phyloP scores from a whole-genome alignment of 805 yeast genomes.

The Wickerhamiella occidentalis region DNA sequence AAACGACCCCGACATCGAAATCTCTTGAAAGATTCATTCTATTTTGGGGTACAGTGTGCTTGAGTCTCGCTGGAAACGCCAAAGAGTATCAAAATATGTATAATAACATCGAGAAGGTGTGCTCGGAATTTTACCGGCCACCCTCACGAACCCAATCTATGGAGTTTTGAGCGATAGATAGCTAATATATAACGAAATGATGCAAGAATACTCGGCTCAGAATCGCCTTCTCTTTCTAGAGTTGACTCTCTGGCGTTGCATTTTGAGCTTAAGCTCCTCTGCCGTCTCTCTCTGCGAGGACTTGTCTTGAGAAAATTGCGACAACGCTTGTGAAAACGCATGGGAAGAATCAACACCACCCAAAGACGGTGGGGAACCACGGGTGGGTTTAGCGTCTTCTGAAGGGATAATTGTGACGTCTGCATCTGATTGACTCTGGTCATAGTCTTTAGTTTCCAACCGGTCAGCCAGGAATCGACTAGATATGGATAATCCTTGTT shows the following conservation, averaged over 20 bases:
- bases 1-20: neutral
- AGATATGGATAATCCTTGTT: neutral
- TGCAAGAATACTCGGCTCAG: neutral
- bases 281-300: neutral
- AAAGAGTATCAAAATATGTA: neutral
- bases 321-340: neutral
- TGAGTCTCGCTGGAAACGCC: slow-evolving; percentile 5
- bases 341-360: neutral
- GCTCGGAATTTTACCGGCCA: neutral
- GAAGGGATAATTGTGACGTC: neutral
- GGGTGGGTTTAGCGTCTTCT: neutral
- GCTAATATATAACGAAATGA: neutral
- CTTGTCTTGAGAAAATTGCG: neutral
- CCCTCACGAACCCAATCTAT: neutral
- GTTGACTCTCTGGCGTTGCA: neutral
- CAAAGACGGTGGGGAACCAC: neutral
- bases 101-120: neutral
- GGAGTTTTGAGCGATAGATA: neutral
- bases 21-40: slow-evolving; percentile 1
- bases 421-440: neutral
- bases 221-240: neutral
- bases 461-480: neutral
- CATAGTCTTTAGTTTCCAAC: neutral
- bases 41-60: slow-evolving; percentile 7
- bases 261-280: neutral